Percentiles rank a stretch among this genome's conserved stretches.
Evolutionary conservation across 2,329 filamentous ascomycete genomes (phyloP).

Genomic region (Colletotrichum sp.): DNA sequence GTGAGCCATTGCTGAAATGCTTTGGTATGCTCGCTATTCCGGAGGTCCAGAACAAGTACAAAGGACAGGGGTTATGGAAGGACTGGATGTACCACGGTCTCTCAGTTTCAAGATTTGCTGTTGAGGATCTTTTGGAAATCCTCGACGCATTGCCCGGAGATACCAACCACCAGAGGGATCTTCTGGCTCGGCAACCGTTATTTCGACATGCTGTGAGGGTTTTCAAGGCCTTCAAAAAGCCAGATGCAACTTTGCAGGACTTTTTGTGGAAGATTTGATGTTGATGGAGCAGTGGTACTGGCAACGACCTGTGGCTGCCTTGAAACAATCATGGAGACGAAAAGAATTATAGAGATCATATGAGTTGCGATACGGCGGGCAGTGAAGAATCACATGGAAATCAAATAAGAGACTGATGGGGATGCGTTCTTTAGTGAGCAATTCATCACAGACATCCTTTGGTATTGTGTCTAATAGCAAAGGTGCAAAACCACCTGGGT

Average conservation of each 20-base stretch:
- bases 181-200: fast-evolving
- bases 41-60: neutral
- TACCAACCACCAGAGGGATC: fast-evolving
- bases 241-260: neutral
- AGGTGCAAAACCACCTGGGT: neutral
- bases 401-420: no score
- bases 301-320: no score
- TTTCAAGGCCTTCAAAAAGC: fast-evolving
- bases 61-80: neutral
- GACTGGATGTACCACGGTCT: neutral
- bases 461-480: neutral
- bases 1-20: fast-evolving
- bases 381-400: no score
- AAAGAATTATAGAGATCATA: no score
- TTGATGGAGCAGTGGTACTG: neutral
- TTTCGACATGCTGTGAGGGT: neutral
- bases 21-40: neutral
- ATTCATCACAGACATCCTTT: fast-evolving
- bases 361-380: no score
- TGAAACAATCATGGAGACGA: no score
- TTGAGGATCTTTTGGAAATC: neutral
- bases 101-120: neutral
- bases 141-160: neutral
- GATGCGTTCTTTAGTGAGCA: neutral
- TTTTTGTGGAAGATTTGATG: neutral